Percentiles rank a stretch among this genome's conserved stretches.
phyloP scores from a whole-genome alignment of 2,329 filamentous ascomycete species.

The Drechslera avenae region DNA sequence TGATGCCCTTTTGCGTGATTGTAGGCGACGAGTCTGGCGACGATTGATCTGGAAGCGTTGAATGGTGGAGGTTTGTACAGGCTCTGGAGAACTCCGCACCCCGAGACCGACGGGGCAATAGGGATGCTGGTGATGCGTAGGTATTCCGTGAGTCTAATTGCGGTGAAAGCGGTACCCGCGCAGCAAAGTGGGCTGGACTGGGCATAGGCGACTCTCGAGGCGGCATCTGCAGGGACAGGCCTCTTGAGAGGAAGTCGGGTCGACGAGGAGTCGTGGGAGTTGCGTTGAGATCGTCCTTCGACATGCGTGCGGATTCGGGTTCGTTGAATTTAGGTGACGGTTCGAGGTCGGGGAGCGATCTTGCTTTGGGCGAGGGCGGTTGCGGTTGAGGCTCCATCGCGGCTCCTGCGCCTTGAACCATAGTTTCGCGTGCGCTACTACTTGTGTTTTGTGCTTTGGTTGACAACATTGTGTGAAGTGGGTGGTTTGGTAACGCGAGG shows the following conservation, averaged over 20 bases:
- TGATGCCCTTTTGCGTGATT: constrained; percentile 70
- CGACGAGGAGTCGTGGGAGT: constrained; percentile 69
- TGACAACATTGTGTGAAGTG: constrained; percentile 28
- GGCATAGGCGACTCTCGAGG: constrained; percentile 55
- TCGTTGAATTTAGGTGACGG: constrained; percentile 55
- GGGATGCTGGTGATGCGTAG: constrained; percentile 80
- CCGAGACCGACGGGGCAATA: constrained; percentile 84
- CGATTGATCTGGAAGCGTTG: constrained; percentile 84
- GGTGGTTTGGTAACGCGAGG: constrained; percentile 11
- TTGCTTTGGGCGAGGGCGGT: constrained; percentile 45
- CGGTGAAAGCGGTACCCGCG: constrained; percentile 75
- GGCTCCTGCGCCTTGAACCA: constrained; percentile 27
- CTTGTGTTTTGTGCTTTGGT: constrained; percentile 27
- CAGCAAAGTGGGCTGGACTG: constrained; percentile 58
- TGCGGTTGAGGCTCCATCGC: constrained; percentile 14
- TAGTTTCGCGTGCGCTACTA: constrained; percentile 18
- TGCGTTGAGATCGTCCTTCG: constrained; percentile 53
- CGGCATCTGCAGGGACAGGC: constrained; percentile 74
- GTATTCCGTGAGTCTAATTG: constrained; percentile 84
- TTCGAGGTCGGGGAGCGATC: constrained; percentile 54
- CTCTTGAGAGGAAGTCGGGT: constrained; percentile 65
- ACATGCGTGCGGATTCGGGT: constrained; percentile 46
- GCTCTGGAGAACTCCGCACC: constrained; percentile 92
- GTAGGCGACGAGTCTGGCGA: constrained; percentile 91
- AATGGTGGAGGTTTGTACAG: constrained; percentile 93